Conservation (phyloP, 768 basidiomycete genomes). For the Lactarius akahatsu region DNA sequence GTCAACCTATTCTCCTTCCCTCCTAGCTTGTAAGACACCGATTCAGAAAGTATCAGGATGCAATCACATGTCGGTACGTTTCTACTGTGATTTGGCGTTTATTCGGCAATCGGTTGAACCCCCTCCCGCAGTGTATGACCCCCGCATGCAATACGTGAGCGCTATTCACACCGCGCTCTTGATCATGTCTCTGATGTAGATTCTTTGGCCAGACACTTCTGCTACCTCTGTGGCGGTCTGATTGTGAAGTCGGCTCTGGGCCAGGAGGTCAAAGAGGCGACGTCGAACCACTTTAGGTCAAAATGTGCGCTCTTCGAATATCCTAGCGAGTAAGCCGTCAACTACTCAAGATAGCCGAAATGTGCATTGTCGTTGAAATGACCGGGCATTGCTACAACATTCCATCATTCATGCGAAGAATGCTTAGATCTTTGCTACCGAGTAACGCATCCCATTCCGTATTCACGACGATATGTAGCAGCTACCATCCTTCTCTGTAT, state of each 20-base stretch:
- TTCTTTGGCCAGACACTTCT: slow-evolving; percentile 44
- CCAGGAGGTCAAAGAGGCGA: slow-evolving; percentile 35
- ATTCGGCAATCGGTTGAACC: not conserved
- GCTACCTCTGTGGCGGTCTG: slow-evolving; percentile 49
- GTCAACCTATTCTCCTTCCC: not conserved
- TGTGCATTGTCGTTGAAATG: not conserved
- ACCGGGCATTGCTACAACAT: not conserved
- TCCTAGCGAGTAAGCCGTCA: not conserved
- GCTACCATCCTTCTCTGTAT: not conserved
- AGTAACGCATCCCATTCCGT: not conserved
- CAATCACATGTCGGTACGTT: slow-evolving; percentile 57
- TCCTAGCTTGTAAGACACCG: slow-evolving; percentile 47
- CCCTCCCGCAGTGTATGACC: slow-evolving; percentile 45
- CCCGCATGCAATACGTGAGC: slow-evolving; percentile 54
- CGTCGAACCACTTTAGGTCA: slow-evolving; percentile 37
- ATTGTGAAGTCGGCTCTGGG: slow-evolving; percentile 45
- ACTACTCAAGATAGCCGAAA: not conserved
- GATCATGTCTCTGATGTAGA: slow-evolving; percentile 1
- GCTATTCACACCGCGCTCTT: not conserved
- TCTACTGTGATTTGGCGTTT: not conserved
- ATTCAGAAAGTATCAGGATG: slow-evolving; percentile 54
- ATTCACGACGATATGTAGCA: not conserved
- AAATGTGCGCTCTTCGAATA: slow-evolving; percentile 39
- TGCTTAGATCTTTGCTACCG: not conserved
- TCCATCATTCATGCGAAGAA: not conserved